Evolutionary conservation across 805 yeast species (phyloP).

Genomic region (Scheffersomyces lignosus): DNA sequence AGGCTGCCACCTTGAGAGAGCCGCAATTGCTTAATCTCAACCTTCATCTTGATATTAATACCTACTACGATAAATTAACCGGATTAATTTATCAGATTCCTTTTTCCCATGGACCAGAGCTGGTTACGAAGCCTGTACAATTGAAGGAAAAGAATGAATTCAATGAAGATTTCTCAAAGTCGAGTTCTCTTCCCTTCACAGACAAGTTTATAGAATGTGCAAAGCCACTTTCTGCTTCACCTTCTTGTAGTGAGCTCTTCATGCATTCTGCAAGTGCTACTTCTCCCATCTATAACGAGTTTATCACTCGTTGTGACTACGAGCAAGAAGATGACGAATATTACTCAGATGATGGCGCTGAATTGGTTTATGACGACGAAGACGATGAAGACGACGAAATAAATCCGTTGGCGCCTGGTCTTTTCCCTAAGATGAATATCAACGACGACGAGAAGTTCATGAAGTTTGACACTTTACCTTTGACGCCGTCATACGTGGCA

Average conservation of each 20-base stretch:
- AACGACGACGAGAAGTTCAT: conserved; percentile 24
- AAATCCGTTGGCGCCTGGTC: conserved; percentile 37
- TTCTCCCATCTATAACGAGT: background rate
- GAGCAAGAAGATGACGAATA: conserved; percentile 11
- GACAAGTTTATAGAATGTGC: too few species aligned
- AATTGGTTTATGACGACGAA: background rate
- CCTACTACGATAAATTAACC: conserved; percentile 6
- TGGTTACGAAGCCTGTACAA: background rate
- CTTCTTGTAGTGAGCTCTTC: background rate
- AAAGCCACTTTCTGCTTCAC: background rate
- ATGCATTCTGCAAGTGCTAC: background rate
- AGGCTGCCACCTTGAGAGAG: too few species aligned
- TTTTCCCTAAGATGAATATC: conserved; percentile 34
- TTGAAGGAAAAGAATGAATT: background rate
- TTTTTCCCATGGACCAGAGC: background rate
- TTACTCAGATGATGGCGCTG: conserved; percentile 5
- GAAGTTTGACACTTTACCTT: conserved; percentile 25
- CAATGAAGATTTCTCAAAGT: background rate
- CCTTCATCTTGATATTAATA: conserved; percentile 8
- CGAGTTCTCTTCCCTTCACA: too few species aligned
- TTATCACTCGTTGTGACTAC: conserved; percentile 1
- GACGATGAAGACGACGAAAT: conserved; percentile 4
- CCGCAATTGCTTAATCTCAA: conserved; percentile 7
- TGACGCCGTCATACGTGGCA: conserved; percentile 27
- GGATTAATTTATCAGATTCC: background rate